Evolutionary conservation across 257 asterid species (phyloP), one percentile per base, ranked within the genome.

Genomic region (Plantago elongata): DNA sequence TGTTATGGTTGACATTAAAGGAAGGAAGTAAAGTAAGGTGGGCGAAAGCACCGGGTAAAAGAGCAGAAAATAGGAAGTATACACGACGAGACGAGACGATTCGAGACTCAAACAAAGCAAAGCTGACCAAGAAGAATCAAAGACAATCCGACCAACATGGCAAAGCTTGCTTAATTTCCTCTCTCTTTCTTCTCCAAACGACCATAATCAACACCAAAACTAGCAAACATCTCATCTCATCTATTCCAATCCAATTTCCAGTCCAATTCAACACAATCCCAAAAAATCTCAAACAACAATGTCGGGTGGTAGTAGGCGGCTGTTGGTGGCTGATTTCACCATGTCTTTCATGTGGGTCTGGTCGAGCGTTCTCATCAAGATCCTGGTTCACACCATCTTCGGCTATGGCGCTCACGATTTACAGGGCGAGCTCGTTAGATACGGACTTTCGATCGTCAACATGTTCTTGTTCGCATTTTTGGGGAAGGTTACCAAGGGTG

Each of bases 331-430:
- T 22, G 97, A 90, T 80, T 82, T 90, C 75, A 40, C 51, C 9
- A 67, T 87, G 76, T 87, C 96, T 6, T 79, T 90, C 61, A 80
- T 80, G 96, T 90, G 95, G 94, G 95, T 82, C 0, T 85, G 90
- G 88, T 87, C 98, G 7, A 69, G 85, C 72, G 93, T 79, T 58
- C 73, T 85, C 50, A 65, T 85, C 69, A 87, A 80, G 83, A 73
- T 90, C 38, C 69, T 82, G 27, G 89, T 90, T 37, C 75, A 83
- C 67, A 57, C 47, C 51, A 37, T 72, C 51, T 54, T 83, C 72
- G 96, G 79, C 0, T 77, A 71, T 45, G 83, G 79, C 16, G 73
- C 64, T 47, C 77, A 70, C 63, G 82, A 80, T 49, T 50, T 78
- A 44, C 45, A 75, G 68, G 95, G 78, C 54, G 94, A 90, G 37